These are phyloP conservation scores for Colletotrichum tabaci DNA, from an alignment of 2,329 filamentous ascomycete genomes.

Conservation along the genomic window DNA sequence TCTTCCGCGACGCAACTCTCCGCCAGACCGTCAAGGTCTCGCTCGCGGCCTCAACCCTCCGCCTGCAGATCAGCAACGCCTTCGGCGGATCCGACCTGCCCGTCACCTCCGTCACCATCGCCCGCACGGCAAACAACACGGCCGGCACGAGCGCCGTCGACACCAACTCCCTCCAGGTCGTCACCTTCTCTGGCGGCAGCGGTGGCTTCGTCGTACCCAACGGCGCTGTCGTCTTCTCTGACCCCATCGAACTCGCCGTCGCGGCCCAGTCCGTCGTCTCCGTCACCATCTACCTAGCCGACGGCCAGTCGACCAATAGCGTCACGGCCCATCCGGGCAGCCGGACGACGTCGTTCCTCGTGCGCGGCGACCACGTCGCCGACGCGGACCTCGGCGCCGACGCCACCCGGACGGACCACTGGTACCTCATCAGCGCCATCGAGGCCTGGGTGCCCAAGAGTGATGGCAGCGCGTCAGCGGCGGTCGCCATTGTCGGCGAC, in stretches of 20 bases:
- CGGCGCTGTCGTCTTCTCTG: slow-evolving; percentile 71
- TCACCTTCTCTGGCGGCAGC: slow-evolving; percentile 71
- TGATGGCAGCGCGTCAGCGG: slow-evolving; percentile 45
- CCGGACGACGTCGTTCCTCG: slow-evolving; percentile 70
- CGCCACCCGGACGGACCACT: slow-evolving; percentile 56
- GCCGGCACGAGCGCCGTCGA: slow-evolving; percentile 66
- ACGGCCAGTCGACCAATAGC: slow-evolving; percentile 66
- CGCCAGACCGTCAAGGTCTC: slow-evolving; percentile 74
- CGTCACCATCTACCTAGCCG: slow-evolving; percentile 71
- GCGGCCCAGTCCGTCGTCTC: slow-evolving; percentile 64
- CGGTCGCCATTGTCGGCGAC: slow-evolving; percentile 74
- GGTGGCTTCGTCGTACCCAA: slow-evolving; percentile 65
- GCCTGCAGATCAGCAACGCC: slow-evolving; percentile 73
- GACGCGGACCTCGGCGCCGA: slow-evolving; percentile 55
- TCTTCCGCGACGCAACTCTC: slow-evolving; percentile 72
- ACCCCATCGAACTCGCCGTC: slow-evolving; percentile 68
- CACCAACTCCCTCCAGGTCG: slow-evolving; percentile 59
- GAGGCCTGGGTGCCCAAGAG: slow-evolving; percentile 64
- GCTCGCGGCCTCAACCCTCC: slow-evolving; percentile 66
- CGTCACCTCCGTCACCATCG: slow-evolving; percentile 70
- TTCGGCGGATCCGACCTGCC: slow-evolving; percentile 72
- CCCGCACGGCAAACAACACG: slow-evolving; percentile 65
- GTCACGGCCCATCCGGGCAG: slow-evolving; percentile 75
- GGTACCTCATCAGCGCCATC: slow-evolving; percentile 73
- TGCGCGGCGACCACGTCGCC: slow-evolving; percentile 65